Conservation (phyloP, 768 basidiomycete species). For the Russula olivacea region DNA sequence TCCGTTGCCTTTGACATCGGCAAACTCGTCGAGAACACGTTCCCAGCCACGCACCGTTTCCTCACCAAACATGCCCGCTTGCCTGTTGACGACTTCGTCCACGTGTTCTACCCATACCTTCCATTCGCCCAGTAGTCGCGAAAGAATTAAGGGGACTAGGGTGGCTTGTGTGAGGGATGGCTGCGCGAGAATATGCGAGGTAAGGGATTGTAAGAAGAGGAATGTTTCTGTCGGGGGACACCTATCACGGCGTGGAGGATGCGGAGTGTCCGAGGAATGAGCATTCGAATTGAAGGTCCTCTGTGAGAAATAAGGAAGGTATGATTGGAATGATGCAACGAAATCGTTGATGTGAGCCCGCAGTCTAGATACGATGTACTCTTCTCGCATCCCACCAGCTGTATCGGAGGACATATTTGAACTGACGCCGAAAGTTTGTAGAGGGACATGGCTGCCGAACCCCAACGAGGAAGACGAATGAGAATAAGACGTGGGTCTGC, state of each 20-base stretch:
- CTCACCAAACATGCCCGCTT: slow-evolving; percentile 74
- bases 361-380: slow-evolving; percentile 70
- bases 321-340: slow-evolving; percentile 69
- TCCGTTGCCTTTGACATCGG: slow-evolving; percentile 45
- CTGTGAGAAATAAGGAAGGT: slow-evolving; percentile 81
- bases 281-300: slow-evolving; percentile 27
- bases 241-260: slow-evolving; percentile 55
- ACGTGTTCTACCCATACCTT: slow-evolving; percentile 66
- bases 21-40: slow-evolving; percentile 59
- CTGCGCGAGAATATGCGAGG: slow-evolving; percentile 60
- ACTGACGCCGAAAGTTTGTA: slow-evolving; percentile 21
- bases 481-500: slow-evolving; percentile 9
- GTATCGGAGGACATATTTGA: slow-evolving; percentile 17
- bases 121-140: slow-evolving; percentile 71
- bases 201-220: slow-evolving; percentile 61
- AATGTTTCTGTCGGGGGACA: slow-evolving; percentile 72
- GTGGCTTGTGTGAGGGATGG: slow-evolving; percentile 59
- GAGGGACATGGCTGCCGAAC: slow-evolving; percentile 27
- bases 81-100: slow-evolving; percentile 61
- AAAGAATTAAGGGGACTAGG: slow-evolving; percentile 51
- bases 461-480: slow-evolving; percentile 25
- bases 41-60: slow-evolving; percentile 69
- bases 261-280: slow-evolving; percentile 32
- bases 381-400: slow-evolving; percentile 62
- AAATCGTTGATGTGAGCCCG: slow-evolving; percentile 73